Evolutionary conservation across 2,329 filamentous ascomycete genomes (phyloP).

Genomic region (Pezicula neosporulosa): DNA sequence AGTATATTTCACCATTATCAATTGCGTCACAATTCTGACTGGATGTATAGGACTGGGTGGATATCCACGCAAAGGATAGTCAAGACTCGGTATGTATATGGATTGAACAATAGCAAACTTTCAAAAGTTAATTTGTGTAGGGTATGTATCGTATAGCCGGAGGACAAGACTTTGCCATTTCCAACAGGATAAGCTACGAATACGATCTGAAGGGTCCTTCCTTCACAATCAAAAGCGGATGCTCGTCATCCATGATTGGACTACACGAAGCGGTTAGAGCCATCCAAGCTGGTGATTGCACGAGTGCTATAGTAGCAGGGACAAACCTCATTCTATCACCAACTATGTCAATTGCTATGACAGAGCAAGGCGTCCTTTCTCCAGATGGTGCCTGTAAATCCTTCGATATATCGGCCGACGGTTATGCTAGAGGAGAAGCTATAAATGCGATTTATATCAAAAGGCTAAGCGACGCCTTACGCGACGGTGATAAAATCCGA

Average conservation of each 20-base stretch:
- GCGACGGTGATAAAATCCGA: conserved; percentile 55
- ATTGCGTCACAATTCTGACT: not conserved
- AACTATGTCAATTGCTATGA: not conserved
- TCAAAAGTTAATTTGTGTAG: not conserved
- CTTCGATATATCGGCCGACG: conserved; percentile 56
- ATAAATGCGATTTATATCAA: conserved; percentile 56
- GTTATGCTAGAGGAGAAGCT: conserved; percentile 63
- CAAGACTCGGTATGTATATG: not conserved
- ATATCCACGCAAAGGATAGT: conserved; percentile 1
- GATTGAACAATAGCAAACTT: not conserved
- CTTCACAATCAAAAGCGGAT: conserved; percentile 53
- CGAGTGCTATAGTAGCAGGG: conserved; percentile 1
- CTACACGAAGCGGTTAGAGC: conserved; percentile 47
- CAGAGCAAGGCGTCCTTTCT: conserved; percentile 23
- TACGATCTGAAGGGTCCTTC: conserved; percentile 30
- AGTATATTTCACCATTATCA: not conserved
- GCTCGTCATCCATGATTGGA: conserved; percentile 48
- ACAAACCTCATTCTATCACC: conserved; percentile 4
- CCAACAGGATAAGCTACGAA: conserved; percentile 22
- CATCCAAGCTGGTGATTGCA: conserved; percentile 43
- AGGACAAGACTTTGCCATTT: not conserved
- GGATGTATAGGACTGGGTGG: conserved; percentile 3
- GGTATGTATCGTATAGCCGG: not conserved
- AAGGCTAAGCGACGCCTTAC: conserved; percentile 51
- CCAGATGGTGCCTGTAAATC: conserved; percentile 30